Base-by-base conservation (phyloP, 352 stramenopile species). In the Phytophthora sp. region DNA sequence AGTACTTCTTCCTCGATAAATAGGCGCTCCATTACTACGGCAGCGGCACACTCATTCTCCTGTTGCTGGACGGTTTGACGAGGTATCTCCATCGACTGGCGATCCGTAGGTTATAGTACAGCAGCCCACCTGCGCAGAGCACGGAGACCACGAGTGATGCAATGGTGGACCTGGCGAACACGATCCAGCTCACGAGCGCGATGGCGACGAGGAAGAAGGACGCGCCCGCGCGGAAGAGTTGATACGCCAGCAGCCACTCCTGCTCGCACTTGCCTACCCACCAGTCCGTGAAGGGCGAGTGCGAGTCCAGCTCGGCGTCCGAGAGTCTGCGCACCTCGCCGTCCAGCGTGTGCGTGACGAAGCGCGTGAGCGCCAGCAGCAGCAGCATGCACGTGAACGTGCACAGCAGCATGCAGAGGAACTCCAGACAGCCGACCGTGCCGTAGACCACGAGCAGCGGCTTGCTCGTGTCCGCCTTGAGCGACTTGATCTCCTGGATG, bases 331-430 rank as follows among this genome's bases (percentile, higher is more conserved):
- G 70, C 26, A 95, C 78, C 50, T 92, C 72, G 2, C 74, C 75
- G 24, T 95, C 86, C 18, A 95, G 79, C n/a, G 80, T 89, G 54
- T 93, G 78, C 24, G 84, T 88, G 18, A 92, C 82, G 54, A 80
- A 95, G 6, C 85, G 72, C 54, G 85, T 94, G 21, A 94, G 66
- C 11, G 85, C 85, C 23, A 94, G 54, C 38, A 94, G 64, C 45
- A 94, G 62, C 42, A 92, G 48, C 35, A 73, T 91, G 55, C 79
- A 92, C 28, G 70, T 89, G 50, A 94, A 68, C 38, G 81, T 87
- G 54, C 77, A 86, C 20, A 92, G 41, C 34, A 94, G 54, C 85
- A 92, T 92, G 41, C 68, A 89, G 23, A 91, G 77, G 54, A 94
- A 92, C 72, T 79, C 81, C 5, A 91, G 44, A 31, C 67, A 87